Evolutionary conservation across 176 grass and related monocot species (phyloP).

Genomic region (Tuctoria greenei): DNA sequence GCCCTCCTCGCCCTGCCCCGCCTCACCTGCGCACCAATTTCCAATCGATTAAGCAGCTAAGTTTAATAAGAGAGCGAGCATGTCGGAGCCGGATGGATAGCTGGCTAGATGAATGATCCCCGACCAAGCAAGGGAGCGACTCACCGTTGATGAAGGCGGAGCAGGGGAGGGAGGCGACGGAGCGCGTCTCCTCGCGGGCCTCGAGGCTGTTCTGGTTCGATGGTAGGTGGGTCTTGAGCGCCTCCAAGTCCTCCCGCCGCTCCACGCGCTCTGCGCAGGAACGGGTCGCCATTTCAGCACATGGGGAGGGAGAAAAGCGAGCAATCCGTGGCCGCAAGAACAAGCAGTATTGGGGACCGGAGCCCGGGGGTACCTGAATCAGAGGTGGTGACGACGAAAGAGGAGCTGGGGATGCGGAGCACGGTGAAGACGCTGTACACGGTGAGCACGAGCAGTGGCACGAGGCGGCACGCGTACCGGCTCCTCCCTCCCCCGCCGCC

Average conservation of each 20-base stretch:
- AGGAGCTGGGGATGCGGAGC: slow-evolving; percentile 61
- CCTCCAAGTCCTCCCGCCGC: slow-evolving; percentile 52
- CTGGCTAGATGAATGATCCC: background rate
- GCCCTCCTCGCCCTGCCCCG: slow-evolving; percentile 23
- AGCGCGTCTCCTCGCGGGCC: slow-evolving; percentile 65
- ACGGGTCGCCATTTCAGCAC: slow-evolving; percentile 26
- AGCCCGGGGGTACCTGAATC: slow-evolving; percentile 50
- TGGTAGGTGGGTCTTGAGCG: slow-evolving; percentile 81
- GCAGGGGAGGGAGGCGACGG: slow-evolving; percentile 64
- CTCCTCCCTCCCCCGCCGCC: slow-evolving; percentile 35
- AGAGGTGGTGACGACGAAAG: slow-evolving; percentile 48
- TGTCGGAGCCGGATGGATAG: background rate
- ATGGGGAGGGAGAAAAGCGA: background rate
- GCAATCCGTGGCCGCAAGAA: background rate
- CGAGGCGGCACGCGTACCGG: slow-evolving; percentile 49
- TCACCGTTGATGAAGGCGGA: slow-evolving; percentile 79
- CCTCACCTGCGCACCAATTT: slow-evolving; percentile 43
- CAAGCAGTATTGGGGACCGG: background rate
- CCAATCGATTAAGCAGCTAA: background rate
- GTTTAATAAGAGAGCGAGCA: background rate
- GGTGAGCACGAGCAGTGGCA: slow-evolving; percentile 65
- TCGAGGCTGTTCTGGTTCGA: slow-evolving; percentile 56
- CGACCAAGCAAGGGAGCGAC: background rate
- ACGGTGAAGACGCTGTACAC: slow-evolving; percentile 61
- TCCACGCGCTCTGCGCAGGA: slow-evolving; percentile 46